Evolutionary conservation across 805 yeast genomes (phyloP).

Genomic region (Wickerhamiella nectarea): DNA sequence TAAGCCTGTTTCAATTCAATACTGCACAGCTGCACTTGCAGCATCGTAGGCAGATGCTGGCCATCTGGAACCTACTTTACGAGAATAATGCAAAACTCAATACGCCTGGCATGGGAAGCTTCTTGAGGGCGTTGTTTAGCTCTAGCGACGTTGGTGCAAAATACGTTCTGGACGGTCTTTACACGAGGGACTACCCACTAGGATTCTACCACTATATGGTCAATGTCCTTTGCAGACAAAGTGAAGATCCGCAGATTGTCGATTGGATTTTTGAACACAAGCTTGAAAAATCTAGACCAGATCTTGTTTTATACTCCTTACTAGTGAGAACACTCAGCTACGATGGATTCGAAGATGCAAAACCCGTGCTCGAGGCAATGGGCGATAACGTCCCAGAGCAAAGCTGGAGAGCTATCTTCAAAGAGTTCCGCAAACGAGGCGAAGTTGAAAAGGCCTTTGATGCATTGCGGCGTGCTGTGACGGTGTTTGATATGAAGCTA

Average conservation of each 20-base stretch:
- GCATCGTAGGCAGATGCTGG: neutral
- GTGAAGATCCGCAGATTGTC: slow-evolving; percentile 1
- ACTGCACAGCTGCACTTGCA: neutral
- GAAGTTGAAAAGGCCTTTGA: slow-evolving; percentile 21
- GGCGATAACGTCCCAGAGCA: slow-evolving; percentile 16
- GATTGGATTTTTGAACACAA: slow-evolving; percentile 13
- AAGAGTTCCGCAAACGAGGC: slow-evolving; percentile 21
- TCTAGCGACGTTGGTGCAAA: slow-evolving; percentile 12
- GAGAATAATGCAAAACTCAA: slow-evolving; percentile 1
- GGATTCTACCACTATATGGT: slow-evolving; percentile 16
- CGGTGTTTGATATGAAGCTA: slow-evolving; percentile 11
- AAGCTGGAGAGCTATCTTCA: slow-evolving; percentile 18
- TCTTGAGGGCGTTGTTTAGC: slow-evolving; percentile 11
- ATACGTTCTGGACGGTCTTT: neutral
- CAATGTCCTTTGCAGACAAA: slow-evolving; percentile 7
- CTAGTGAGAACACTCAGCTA: slow-evolving; percentile 19
- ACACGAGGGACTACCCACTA: slow-evolving; percentile 3
- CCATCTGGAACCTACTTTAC: neutral
- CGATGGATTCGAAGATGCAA: slow-evolving; percentile 20
- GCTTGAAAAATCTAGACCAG: slow-evolving; percentile 10
- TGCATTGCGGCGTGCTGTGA: slow-evolving; percentile 14
- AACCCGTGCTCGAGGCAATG: slow-evolving; percentile 17
- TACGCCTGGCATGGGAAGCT: slow-evolving; percentile 8
- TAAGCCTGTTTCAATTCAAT: neutral
- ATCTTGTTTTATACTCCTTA: slow-evolving; percentile 15